Evolutionary conservation across 2,329 filamentous ascomycete genomes (phyloP).

Genomic region (Coleophoma eucalyptorum): DNA sequence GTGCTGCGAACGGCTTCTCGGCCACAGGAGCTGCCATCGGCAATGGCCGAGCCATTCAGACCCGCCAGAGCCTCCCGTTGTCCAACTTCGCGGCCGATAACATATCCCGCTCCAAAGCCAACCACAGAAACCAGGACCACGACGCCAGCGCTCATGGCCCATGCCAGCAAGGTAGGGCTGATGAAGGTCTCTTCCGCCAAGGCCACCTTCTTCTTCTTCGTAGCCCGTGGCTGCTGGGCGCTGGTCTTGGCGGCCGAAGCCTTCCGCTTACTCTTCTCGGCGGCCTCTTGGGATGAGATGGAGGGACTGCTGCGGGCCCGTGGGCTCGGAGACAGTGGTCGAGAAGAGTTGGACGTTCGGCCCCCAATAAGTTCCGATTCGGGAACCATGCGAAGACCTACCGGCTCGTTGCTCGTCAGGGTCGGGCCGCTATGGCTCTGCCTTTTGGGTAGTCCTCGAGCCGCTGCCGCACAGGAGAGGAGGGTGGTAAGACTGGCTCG

Average conservation of each 20-base stretch:
- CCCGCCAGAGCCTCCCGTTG: conserved; percentile 45
- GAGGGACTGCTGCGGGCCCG: conserved; percentile 18
- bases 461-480: conserved; percentile 87
- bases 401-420: conserved; percentile 23
- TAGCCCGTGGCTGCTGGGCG: conserved; percentile 30
- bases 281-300: conserved; percentile 17
- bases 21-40: conserved; percentile 18
- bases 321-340: conserved; percentile 18
- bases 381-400: conserved; percentile 55
- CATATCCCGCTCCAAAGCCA: conserved; percentile 66
- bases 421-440: conserved; percentile 24
- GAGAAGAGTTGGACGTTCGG: conserved; percentile 21
- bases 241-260: conserved; percentile 23
- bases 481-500: conserved; percentile 92
- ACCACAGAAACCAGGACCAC: conserved; percentile 66
- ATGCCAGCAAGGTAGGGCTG: conserved; percentile 58
- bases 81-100: conserved; percentile 63
- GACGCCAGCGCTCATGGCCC: conserved; percentile 62
- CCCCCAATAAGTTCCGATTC: conserved; percentile 53
- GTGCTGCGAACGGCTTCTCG: conserved; percentile 17
- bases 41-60: conserved; percentile 16
- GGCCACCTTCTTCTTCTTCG: conserved; percentile 43
- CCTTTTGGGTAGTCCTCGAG: conserved; percentile 71
- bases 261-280: conserved; percentile 48
- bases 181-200: conserved; percentile 39